Evolutionary conservation across 2,329 filamentous ascomycete genomes (phyloP).

Genomic region (Rhynchosporium agropyri): DNA sequence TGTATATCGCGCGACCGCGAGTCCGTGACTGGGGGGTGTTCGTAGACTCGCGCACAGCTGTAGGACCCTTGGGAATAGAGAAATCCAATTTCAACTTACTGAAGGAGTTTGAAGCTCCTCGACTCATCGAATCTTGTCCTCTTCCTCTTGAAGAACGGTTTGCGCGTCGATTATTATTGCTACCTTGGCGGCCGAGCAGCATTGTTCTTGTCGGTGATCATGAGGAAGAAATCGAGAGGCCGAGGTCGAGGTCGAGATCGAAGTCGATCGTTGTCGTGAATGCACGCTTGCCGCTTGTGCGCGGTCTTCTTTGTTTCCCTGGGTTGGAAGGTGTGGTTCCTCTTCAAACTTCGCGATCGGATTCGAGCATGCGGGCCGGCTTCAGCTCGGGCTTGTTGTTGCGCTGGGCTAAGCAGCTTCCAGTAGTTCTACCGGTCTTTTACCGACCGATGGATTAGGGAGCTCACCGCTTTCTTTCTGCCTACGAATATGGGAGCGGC

Average conservation of each 20-base stretch:
- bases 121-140: conserved; percentile 40
- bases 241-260: conserved; percentile 22
- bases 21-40: conserved; percentile 27
- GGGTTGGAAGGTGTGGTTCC: conserved; percentile 11
- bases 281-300: background rate
- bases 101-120: conserved; percentile 42
- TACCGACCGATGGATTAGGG: too few species aligned
- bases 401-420: conserved; percentile 2
- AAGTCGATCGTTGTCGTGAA: conserved; percentile 2
- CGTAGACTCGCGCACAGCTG: conserved; percentile 25
- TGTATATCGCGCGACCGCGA: conserved; percentile 15
- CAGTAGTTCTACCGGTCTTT: background rate
- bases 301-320: conserved; percentile 17
- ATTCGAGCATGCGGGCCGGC: background rate
- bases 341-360: background rate
- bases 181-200: conserved; percentile 35
- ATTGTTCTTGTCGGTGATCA: conserved; percentile 41
- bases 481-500: too few species aligned
- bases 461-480: too few species aligned
- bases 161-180: conserved; percentile 37
- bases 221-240: conserved; percentile 32
- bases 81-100: conserved; percentile 36
- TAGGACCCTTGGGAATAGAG: conserved; percentile 21
- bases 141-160: conserved; percentile 40
- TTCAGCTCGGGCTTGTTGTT: too few species aligned